phyloP scores from a whole-genome alignment of 2,329 filamentous ascomycete genomes.

The Ophiostoma ulmi region DNA sequence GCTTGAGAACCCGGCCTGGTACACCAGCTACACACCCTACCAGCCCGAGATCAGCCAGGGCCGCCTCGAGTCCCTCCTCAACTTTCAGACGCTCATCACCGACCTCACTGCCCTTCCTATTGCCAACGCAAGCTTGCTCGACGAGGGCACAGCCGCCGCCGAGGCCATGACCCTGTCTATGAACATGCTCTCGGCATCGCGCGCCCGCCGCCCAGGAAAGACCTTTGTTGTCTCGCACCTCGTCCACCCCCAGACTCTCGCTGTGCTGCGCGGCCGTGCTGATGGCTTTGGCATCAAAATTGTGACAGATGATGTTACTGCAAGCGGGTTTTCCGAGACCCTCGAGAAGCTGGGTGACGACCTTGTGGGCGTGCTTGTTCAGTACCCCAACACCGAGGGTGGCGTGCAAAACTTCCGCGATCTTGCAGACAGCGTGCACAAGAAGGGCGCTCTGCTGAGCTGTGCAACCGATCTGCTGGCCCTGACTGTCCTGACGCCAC shows the following conservation, averaged over 20 bases:
- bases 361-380: slow-evolving; percentile 83
- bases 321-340: slow-evolving; percentile 53
- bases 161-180: slow-evolving; percentile 94
- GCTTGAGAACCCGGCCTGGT: slow-evolving; percentile 90
- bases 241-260: slow-evolving; percentile 79
- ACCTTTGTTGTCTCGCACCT: slow-evolving; percentile 77
- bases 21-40: slow-evolving; percentile 96
- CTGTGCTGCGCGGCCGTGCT: slow-evolving; percentile 77
- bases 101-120: slow-evolving; percentile 84
- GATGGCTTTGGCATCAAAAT: slow-evolving; percentile 87
- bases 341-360: slow-evolving; percentile 73
- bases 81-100: slow-evolving; percentile 89
- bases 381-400: slow-evolving; percentile 88
- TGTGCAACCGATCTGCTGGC: slow-evolving; percentile 87
- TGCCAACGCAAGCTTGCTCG: slow-evolving; percentile 83
- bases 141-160: slow-evolving; percentile 86
- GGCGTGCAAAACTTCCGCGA: slow-evolving; percentile 68
- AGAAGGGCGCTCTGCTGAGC: slow-evolving; percentile 71
- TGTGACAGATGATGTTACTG: slow-evolving; percentile 64
- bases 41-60: slow-evolving; percentile 97
- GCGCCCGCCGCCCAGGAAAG: slow-evolving; percentile 70
- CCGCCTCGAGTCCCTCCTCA: slow-evolving; percentile 82
- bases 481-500: slow-evolving; percentile 78
- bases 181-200: slow-evolving; percentile 64
- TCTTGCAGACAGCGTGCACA: slow-evolving; percentile 72